Evolutionary conservation across 768 basidiomycete species (phyloP).

Genomic region (Tulasnella sp.): DNA sequence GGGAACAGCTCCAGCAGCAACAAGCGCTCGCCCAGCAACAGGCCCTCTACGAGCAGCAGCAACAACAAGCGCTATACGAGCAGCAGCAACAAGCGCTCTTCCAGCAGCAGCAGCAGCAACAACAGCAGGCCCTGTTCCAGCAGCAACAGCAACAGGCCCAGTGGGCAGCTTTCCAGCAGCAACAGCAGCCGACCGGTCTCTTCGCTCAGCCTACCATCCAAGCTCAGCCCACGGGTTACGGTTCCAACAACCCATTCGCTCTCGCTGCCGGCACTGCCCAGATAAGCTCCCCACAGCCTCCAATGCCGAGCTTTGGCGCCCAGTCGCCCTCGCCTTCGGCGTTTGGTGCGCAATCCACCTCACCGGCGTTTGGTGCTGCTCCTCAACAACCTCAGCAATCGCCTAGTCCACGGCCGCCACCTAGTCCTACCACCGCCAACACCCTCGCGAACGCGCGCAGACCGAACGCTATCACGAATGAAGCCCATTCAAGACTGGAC

Average conservation of each 20-base stretch:
- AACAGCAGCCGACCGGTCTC: constrained; percentile 20
- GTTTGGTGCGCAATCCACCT: no score
- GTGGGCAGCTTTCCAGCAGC: no score
- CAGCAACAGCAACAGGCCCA: constrained; percentile 29
- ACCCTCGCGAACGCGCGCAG: constrained; percentile 31
- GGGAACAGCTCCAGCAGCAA: constrained; percentile 60
- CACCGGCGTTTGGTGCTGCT: no score
- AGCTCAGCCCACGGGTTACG: constrained; percentile 44
- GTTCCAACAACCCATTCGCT: constrained; percentile 96
- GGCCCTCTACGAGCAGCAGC: constrained; percentile 43
- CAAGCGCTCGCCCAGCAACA: constrained; percentile 46
- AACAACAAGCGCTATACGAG: constrained; percentile 42
- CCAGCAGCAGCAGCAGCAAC: constrained; percentile 37
- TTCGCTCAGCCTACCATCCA: constrained; percentile 34
- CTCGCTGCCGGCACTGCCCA: constrained; percentile 35
- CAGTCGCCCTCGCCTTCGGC: constrained; percentile 37
- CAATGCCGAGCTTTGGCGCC: constrained; percentile 33
- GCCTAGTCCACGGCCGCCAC: constrained; percentile 42
- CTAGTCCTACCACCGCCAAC: constrained; percentile 43
- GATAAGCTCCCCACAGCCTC: constrained; percentile 34
- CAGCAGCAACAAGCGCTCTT: constrained; percentile 35
- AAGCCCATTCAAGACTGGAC: constrained; percentile 71
- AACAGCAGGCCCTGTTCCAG: constrained; percentile 43
- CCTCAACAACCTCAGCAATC: constrained; percentile 43
- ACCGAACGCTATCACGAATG: constrained; percentile 47